Evolutionary conservation across 2,329 filamentous ascomycete species (phyloP), one percentile per base, ranked within the genome.

Genomic region (Stagonosporopsis tanaceti): DNA sequence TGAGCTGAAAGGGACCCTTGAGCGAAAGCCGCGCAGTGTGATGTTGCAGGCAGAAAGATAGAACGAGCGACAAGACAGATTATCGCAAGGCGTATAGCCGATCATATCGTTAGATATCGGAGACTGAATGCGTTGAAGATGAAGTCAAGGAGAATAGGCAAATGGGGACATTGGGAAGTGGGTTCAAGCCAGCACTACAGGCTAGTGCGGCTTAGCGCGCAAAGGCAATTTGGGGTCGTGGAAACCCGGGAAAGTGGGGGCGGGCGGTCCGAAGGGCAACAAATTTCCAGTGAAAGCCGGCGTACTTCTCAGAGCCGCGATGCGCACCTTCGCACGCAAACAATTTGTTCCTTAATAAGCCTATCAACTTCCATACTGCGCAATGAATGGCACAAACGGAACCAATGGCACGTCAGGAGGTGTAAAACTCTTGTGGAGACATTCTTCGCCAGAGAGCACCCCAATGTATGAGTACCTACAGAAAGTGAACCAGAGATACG

Each of bases 401-500:
- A 56, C 22, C 20, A 63, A 64, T 37, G 69, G 69, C 57, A 54
- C 59, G 4, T 50, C 61, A 15, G 47, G 56, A 42, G 34, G 55
- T 20, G 44, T 65, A 4, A 72, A 70, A 30, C 60, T 71, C 45
- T 65, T 96, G 40, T 95, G 92, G 92, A 82, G 83, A 60, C 91
- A 93, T 75, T 80, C 85, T 32, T 77, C 84, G 65, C 90, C 90
- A 7, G 76, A 84, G 44, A 83, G 83, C 37, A 94, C 91, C 7
- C 84, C 85, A 53, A 91, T 94, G 82, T 87, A 85, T 79, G 81
- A 81, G 47, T 96, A 95, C 75, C 83, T 92, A 64, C 81, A 87
- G 66, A 80, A 81, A 50, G 82, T 96, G 63, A 92, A 89, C 76
- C 73, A 84, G 60, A 90, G 89, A 67, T 85, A 93, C 70, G 77